Evolutionary conservation across 805 yeast genomes (phyloP).

Genomic region (Yarrowia deformans): DNA sequence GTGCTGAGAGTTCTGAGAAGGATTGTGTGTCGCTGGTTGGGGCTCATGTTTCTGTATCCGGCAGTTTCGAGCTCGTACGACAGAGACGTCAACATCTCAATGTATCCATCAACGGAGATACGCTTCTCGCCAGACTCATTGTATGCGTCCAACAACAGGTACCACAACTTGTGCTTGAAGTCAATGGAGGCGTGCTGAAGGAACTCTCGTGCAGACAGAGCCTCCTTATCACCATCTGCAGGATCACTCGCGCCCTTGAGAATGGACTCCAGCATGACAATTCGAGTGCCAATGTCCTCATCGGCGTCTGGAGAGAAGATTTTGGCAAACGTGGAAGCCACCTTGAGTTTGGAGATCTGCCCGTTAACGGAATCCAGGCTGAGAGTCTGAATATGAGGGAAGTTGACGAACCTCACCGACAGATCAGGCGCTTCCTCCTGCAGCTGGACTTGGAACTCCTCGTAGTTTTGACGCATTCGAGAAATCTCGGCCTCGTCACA

Average conservation of each 20-base stretch:
- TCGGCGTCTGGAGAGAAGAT: constrained; percentile 50
- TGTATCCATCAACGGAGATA: constrained; percentile 58
- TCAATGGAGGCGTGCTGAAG: constrained; percentile 68
- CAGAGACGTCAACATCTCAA: constrained; percentile 57
- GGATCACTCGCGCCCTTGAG: constrained; percentile 48
- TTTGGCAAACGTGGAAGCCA: constrained; percentile 68
- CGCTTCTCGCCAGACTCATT: constrained; percentile 53
- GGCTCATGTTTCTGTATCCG: constrained; percentile 44
- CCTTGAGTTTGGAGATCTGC: constrained; percentile 74
- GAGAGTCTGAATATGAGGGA: constrained; percentile 63
- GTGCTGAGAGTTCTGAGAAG: constrained; percentile 60
- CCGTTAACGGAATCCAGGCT: constrained; percentile 59
- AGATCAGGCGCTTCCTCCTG: constrained; percentile 41
- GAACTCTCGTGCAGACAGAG: constrained; percentile 65
- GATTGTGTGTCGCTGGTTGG: constrained; percentile 52
- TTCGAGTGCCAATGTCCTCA: constrained; percentile 25
- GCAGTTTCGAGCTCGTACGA: constrained; percentile 51
- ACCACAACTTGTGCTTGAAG: constrained; percentile 78
- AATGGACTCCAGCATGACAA: constrained; percentile 49
- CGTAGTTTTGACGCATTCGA: constrained; percentile 46
- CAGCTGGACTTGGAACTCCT: constrained; percentile 41
- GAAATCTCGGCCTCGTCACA: constrained; percentile 52
- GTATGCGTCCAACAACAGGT: constrained; percentile 67
- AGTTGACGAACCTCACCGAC: constrained; percentile 62
- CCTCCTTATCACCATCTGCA: constrained; percentile 46